Evolutionary conservation across 2,329 filamentous ascomycete species (phyloP), one percentile per base, ranked within the genome.

Genomic region (Colletotrichum navitas): DNA sequence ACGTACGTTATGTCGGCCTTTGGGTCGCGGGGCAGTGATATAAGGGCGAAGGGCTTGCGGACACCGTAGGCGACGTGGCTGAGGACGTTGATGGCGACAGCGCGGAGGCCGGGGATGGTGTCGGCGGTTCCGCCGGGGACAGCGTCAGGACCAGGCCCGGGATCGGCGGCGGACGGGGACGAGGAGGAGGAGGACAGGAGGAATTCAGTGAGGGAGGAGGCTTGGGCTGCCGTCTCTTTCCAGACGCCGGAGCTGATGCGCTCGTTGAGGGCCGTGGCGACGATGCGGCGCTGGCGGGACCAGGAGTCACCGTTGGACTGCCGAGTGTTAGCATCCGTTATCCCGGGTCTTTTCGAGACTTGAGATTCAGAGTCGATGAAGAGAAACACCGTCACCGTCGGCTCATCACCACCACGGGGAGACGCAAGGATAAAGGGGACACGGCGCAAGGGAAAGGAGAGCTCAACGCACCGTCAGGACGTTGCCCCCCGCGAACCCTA

Each of bases 51-150:
- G 7, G 76, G 62, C 29, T 77, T 76, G 16, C 75, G 74, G 60
- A 80, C 75, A 43, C 78, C 78, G 66, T 81, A 82, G 3, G 78
- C 81, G 1, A 80, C 78, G 41, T 74, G 63, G 5, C 78, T 79
- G 12, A 83, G 76, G 2, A 83, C 80, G 63, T 83, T 81, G 74
- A 83, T 80, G 21, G 81, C 79, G 24, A 83, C 71, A 45, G 74
- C 74, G 12, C 79, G 78, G 12, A 82, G 76, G 5, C 76, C 76
- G 12, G 72, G 76, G 34, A 82, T 73, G 2, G 77, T 77, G 5
- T 74, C 73, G 54, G 67, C 72, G 1, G 79, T 78, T 29, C 77
- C 71, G 58, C 75, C 76, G 18, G 29, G n/a, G n/a, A n/a, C n/a
- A n/a, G n/a, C n/a, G n/a, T n/a, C n/a, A n/a, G n/a, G n/a, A n/a